phyloP scores from a whole-genome alignment of 2,329 filamentous ascomycete genomes.

The Alternaria sp. region DNA sequence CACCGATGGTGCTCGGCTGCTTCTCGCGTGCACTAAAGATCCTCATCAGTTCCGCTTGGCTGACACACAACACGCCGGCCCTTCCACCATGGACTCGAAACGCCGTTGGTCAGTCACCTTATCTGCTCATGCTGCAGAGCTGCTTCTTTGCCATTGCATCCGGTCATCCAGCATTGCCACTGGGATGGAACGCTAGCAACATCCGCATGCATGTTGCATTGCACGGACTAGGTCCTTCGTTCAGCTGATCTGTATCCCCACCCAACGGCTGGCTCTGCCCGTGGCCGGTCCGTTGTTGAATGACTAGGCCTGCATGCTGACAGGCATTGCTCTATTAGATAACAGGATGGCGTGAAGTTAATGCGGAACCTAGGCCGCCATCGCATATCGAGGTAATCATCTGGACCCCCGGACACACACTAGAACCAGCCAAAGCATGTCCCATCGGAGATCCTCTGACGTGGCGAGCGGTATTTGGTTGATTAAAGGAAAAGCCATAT shows the following conservation, averaged over 20 bases:
- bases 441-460: slow-evolving; percentile 62
- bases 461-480: slow-evolving; percentile 59
- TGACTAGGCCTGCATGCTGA: slow-evolving; percentile 53
- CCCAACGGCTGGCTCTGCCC: slow-evolving; percentile 51
- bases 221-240: slow-evolving; percentile 43
- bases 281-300: slow-evolving; percentile 53
- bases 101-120: slow-evolving; percentile 59
- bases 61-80: slow-evolving; percentile 45
- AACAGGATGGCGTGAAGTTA: slow-evolving; percentile 55
- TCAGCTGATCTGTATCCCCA: slow-evolving; percentile 54
- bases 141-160: slow-evolving; percentile 46
- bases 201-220: slow-evolving; percentile 53
- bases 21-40: slow-evolving; percentile 36
- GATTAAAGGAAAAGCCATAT: slow-evolving; percentile 50
- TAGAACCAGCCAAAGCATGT: slow-evolving; percentile 58
- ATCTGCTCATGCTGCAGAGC: slow-evolving; percentile 55
- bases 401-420: slow-evolving; percentile 53
- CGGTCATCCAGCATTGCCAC: slow-evolving; percentile 50
- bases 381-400: slow-evolving; percentile 57
- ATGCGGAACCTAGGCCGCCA: slow-evolving; percentile 55
- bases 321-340: slow-evolving; percentile 54
- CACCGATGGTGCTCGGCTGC: slow-evolving; percentile 38
- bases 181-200: slow-evolving; percentile 47
- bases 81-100: slow-evolving; percentile 40
- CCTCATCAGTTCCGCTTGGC: slow-evolving; percentile 40